These are phyloP conservation scores for Larix sibirica DNA, from an alignment of 83 land plant species.

Conservation along the genomic window DNA sequence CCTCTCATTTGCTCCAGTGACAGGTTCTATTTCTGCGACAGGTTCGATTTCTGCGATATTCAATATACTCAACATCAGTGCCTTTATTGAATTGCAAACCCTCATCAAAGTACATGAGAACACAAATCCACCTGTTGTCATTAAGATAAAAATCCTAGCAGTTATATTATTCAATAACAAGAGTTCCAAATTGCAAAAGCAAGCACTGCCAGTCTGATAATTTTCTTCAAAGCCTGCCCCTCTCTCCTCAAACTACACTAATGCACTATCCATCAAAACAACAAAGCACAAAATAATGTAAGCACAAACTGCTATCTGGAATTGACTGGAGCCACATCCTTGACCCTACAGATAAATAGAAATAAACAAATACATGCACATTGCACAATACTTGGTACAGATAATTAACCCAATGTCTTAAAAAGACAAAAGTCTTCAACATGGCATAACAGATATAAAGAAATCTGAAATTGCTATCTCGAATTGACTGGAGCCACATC, in stretches of 20 bases:
- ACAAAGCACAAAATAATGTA: neutral
- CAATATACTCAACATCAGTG: neutral
- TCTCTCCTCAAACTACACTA: too few relatives aligned
- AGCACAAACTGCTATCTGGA: neutral
- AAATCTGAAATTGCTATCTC: neutral
- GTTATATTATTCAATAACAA: neutral
- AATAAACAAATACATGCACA: neutral
- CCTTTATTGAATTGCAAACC: neutral
- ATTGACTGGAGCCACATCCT: neutral
- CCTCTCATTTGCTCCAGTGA: neutral
- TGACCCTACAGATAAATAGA: neutral
- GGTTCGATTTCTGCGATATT: neutral
- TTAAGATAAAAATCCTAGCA: neutral
- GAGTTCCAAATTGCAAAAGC: neutral
- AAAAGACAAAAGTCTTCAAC: neutral
- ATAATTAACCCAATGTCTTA: neutral
- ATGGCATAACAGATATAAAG: neutral
- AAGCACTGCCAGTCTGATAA: too few relatives aligned
- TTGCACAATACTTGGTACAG: too few relatives aligned
- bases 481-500: neutral
- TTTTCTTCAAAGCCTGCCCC: too few relatives aligned
- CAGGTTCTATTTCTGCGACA: slow-evolving; percentile 2
- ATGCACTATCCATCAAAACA: neutral
- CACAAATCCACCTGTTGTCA: neutral
- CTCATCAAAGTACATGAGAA: neutral